Conservation (phyloP, 2,329 filamentous ascomycete genomes). For the Aspergillus terreus region DNA sequence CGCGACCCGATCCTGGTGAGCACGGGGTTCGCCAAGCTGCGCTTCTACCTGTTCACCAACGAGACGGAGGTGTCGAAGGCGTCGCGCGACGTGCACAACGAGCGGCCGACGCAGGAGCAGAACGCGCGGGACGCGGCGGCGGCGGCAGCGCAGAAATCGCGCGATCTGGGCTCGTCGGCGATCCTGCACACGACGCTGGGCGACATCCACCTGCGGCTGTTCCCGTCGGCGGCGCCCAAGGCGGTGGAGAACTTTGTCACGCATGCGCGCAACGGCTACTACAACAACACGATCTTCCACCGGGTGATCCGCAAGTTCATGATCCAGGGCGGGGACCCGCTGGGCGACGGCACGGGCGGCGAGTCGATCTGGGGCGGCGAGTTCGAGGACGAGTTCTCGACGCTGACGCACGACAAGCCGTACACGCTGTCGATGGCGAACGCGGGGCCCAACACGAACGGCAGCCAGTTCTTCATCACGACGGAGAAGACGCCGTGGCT, state of each 20-base stretch:
- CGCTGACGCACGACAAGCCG: slow-evolving; percentile 87
- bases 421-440: slow-evolving; percentile 99
- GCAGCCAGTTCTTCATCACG: slow-evolving; percentile 96
- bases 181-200: slow-evolving; percentile 89
- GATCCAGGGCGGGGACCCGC: slow-evolving; percentile 82
- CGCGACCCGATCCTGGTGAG: slow-evolving; percentile 84
- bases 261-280: slow-evolving; percentile 84
- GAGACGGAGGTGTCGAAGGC: slow-evolving; percentile 78
- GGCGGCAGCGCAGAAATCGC: slow-evolving; percentile 54
- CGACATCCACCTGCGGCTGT: slow-evolving; percentile 89
- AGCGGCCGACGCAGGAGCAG: slow-evolving; percentile 71
- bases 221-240: slow-evolving; percentile 88
- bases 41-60: slow-evolving; percentile 98
- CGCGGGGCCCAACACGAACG: slow-evolving; percentile 91
- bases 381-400: slow-evolving; percentile 91
- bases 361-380: slow-evolving; percentile 91
- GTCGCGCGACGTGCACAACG: slow-evolving; percentile 88
- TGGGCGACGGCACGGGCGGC: slow-evolving; percentile 85
- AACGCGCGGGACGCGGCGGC: slow-evolving; percentile 41
- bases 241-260: slow-evolving; percentile 97
- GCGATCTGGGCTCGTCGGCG: slow-evolving; percentile 73
- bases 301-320: slow-evolving; percentile 97
- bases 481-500: slow-evolving; percentile 97
- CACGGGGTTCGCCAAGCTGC: slow-evolving; percentile 79
- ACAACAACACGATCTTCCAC: slow-evolving; percentile 97